A percentile compares a stretch with the other conserved stretches of the same genome.
These are phyloP conservation scores for Picochlorum sp. DNA, from an alignment of 139 green algal genomes.

Conservation along the genomic window DNA sequence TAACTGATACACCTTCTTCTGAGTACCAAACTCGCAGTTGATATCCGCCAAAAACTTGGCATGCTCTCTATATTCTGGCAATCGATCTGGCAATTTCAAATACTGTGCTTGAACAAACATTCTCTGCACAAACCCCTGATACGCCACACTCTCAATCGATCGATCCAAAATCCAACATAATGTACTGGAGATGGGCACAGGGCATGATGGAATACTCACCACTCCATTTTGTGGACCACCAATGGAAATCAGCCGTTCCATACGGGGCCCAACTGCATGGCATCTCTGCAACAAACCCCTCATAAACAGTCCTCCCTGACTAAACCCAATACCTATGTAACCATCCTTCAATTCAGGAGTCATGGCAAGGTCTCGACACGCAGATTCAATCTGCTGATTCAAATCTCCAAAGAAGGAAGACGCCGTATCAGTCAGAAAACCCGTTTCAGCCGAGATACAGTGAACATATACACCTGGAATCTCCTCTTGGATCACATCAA, in stretches of 20 bases:
- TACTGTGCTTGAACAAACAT: constrained; percentile 83
- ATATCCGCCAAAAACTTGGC: constrained; percentile 15
- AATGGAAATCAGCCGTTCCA: constrained; percentile 70
- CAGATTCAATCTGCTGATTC: constrained; percentile 57
- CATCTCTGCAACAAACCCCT: constrained; percentile 72
- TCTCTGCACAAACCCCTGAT: constrained; percentile 53
- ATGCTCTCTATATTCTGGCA: constrained; percentile 1
- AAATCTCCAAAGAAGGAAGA: constrained; percentile 61
- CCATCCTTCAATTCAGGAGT: constrained; percentile 52
- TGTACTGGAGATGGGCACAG: constrained; percentile 17
- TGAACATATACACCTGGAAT: constrained; percentile 60
- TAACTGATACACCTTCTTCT: neutral
- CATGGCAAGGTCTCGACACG: constrained; percentile 48
- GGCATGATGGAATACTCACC: constrained; percentile 61
- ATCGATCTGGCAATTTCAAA: constrained; percentile 45
- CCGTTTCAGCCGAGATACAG: constrained; percentile 50
- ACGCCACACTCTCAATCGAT: constrained; percentile 55
- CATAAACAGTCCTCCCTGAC: constrained; percentile 79
- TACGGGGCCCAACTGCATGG: constrained; percentile 39
- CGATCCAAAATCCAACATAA: constrained; percentile 32
- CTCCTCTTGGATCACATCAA: constrained; percentile 27
- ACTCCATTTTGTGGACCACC: constrained; percentile 76
- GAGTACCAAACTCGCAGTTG: neutral
- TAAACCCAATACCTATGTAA: constrained; percentile 81
- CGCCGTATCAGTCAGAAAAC: constrained; percentile 29